phyloP scores from a whole-genome alignment of 345 rosid genomes.

The Barbarea vulgaris region DNA sequence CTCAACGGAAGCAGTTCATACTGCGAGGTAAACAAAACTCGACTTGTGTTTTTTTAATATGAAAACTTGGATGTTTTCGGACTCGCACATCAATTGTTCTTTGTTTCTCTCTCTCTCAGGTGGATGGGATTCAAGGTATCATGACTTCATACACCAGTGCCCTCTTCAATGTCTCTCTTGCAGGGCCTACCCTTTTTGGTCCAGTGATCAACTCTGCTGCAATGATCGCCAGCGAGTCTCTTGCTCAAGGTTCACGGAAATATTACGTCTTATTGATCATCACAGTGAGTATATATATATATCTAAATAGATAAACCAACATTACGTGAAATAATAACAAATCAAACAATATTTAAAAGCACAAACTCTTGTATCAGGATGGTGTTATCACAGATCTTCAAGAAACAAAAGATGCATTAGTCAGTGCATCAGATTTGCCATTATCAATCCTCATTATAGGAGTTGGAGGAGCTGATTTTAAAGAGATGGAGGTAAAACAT shows the following conservation, averaged over 20 bases:
- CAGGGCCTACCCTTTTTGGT: slow-evolving; percentile 95
- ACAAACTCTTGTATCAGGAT: slow-evolving; percentile 53
- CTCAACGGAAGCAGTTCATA: slow-evolving; percentile 77
- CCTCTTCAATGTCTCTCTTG: slow-evolving; percentile 86
- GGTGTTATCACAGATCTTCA: slow-evolving; percentile 97
- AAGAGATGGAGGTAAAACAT: slow-evolving; percentile 86
- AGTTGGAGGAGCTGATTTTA: slow-evolving; percentile 97
- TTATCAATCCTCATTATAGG: slow-evolving; percentile 90
- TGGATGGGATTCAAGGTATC: slow-evolving; percentile 91
- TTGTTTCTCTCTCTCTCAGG: slow-evolving; percentile 48
- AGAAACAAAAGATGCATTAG: slow-evolving; percentile 95
- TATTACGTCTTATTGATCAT: slow-evolving; percentile 83
- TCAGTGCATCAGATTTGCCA: slow-evolving; percentile 90
- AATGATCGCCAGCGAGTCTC: slow-evolving; percentile 67
- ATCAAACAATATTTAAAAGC: slow-evolving; percentile 1
- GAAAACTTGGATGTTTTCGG: background rate
- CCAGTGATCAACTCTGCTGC: slow-evolving; percentile 80
- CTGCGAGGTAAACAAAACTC: slow-evolving; percentile 60
- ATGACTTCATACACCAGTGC: slow-evolving; percentile 79
- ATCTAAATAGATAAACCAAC: background rate
- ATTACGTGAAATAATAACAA: background rate
- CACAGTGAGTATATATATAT: slow-evolving; percentile 58
- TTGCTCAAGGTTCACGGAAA: slow-evolving; percentile 60
- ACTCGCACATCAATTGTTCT: background rate
- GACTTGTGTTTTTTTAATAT: background rate